A percentile compares a stretch with the other conserved stretches of the same genome.
phyloP scores from a whole-genome alignment of 139 green algal species.

The Pseudopediastrum boryanum region DNA sequence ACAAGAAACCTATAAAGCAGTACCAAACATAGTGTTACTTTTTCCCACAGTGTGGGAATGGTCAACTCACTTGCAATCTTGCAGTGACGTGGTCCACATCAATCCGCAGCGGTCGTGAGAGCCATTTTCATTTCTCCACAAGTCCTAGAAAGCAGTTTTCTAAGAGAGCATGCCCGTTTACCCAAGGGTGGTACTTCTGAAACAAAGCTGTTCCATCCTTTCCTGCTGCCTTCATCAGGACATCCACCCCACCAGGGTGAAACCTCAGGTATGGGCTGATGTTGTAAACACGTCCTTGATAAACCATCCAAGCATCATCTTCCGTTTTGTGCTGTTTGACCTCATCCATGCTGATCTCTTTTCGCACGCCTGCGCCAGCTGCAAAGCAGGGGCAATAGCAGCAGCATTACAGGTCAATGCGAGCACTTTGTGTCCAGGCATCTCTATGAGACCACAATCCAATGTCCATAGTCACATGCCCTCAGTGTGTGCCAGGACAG shows the following conservation, averaged over 20 bases:
- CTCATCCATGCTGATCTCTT: constrained; percentile 80
- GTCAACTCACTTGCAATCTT: too few species aligned
- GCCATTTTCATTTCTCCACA: too few species aligned
- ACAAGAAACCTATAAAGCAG: too few species aligned
- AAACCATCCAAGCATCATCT: constrained; percentile 92
- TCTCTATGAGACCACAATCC: too few species aligned
- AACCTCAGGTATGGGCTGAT: constrained; percentile 82
- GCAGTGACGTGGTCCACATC: too few species aligned
- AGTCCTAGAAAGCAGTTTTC: constrained; percentile 79
- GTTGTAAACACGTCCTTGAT: constrained; percentile 90
- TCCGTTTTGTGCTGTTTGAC: constrained; percentile 77
- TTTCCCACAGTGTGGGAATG: too few species aligned
- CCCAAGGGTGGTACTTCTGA: constrained; percentile 93
- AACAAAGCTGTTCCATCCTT: constrained; percentile 91
- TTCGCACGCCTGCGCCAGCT: constrained; percentile 48
- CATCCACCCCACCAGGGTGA: constrained; percentile 81
- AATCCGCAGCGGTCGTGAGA: too few species aligned
- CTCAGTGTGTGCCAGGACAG: too few species aligned
- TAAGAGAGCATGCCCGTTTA: constrained; percentile 88
- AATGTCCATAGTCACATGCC: too few species aligned
- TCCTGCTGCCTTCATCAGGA: constrained; percentile 78
- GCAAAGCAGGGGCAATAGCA: constrained; percentile 1
- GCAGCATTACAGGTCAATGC: neutral
- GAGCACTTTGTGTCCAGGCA: too few species aligned
- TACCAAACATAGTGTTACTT: too few species aligned